These are phyloP conservation scores for Aspergillus egyptiacus DNA, from an alignment of 495 filamentous ascomycete genomes.

Conservation along the genomic window DNA sequence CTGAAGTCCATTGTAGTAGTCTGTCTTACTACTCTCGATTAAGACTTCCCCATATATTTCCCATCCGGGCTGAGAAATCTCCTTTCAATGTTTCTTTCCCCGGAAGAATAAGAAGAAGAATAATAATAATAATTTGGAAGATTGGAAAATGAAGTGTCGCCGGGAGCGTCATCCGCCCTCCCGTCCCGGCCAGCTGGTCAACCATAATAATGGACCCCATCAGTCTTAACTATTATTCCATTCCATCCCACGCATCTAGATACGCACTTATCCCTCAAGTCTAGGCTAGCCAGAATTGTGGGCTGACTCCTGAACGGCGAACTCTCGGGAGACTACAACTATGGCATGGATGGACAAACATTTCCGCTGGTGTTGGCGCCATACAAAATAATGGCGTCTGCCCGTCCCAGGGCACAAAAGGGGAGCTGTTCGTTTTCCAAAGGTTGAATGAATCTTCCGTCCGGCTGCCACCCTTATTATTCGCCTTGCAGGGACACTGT, in stretches of 20 bases:
- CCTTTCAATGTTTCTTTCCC: not conserved
- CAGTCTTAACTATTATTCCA: too few species aligned
- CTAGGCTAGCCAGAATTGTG: not conserved
- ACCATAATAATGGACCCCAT: not conserved
- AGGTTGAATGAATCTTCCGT: not conserved
- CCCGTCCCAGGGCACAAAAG: constrained; percentile 2
- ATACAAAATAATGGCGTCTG: too few species aligned
- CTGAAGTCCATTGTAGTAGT: too few species aligned
- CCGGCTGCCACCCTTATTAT: too few species aligned
- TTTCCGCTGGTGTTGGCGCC: constrained; percentile 9
- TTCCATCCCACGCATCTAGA: too few species aligned
- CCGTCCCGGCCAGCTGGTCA: constrained; percentile 12
- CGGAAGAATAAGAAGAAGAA: too few species aligned
- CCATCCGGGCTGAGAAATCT: not conserved
- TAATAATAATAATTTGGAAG: too few species aligned
- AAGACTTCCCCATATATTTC: not conserved
- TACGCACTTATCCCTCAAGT: too few species aligned
- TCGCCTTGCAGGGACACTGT: too few species aligned
- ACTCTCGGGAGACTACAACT: too few species aligned
- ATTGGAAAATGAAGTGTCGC: constrained; percentile 2
- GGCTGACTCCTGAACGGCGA: not conserved
- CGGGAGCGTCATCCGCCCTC: constrained; percentile 11
- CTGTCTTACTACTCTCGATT: not conserved
- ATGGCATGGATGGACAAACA: too few species aligned
- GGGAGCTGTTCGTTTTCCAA: too few species aligned